Percentiles rank a stretch among this genome's conserved stretches.
Conservation (phyloP, 257 asterid species). For the Ajuga chamaepitys region DNA sequence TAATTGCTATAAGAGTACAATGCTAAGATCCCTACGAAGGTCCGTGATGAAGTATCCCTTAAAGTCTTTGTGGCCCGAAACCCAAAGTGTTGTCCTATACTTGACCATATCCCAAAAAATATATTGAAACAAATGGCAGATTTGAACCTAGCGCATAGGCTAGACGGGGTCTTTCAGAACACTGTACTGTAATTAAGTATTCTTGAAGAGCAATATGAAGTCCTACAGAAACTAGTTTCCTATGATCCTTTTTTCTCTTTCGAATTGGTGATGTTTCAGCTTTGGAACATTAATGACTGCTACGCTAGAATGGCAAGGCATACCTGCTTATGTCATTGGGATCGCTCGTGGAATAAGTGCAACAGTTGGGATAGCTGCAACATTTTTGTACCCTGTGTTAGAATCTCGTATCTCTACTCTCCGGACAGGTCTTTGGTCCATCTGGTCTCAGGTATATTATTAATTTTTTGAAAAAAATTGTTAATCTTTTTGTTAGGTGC, state of each 20-base stretch:
- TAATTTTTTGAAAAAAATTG: neutral
- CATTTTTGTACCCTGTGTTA: conserved; percentile 62
- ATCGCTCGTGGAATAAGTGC: conserved; percentile 82
- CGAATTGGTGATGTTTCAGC: conserved; percentile 30
- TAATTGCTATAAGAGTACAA: too few relatives aligned
- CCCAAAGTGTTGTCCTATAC: too few relatives aligned
- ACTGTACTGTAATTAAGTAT: too few relatives aligned
- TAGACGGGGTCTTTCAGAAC: too few relatives aligned
- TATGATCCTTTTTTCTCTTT: neutral
- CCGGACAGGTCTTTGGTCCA: conserved; percentile 87
- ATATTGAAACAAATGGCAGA: too few relatives aligned
- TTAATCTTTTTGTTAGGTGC: neutral
- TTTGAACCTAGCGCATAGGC: too few relatives aligned
- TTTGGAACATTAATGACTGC: conserved; percentile 96
- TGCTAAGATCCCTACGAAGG: too few relatives aligned
- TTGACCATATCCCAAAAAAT: too few relatives aligned
- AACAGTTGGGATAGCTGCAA: conserved; percentile 69
- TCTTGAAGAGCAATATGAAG: too few relatives aligned
- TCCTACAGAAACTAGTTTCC: neutral
- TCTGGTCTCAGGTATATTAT: conserved; percentile 75
- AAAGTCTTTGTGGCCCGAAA: too few relatives aligned
- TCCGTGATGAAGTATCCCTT: too few relatives aligned
- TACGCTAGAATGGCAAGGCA: conserved; percentile 78
- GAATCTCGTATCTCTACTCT: conserved; percentile 56
- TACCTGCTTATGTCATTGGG: conserved; percentile 82